Evolutionary conservation across 1,284 basidiomycete species (phyloP), one percentile per base, ranked within the genome.

Genomic region (Trichosporon coremiiforme): DNA sequence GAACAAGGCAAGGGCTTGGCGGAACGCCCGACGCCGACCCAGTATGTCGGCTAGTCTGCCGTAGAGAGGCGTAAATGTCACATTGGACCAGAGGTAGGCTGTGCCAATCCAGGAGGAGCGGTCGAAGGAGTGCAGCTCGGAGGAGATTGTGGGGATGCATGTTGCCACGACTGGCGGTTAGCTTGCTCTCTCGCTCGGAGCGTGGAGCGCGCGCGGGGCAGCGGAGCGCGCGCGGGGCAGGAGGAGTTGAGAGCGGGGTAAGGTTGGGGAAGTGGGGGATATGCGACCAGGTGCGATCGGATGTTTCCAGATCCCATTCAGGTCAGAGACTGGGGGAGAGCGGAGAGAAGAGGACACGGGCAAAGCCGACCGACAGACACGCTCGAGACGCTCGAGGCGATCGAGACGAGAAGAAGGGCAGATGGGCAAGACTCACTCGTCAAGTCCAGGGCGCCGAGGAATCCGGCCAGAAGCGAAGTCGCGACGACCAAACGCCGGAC

Each of bases 21-120:
- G 62, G 63, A 75, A 75, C 33, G 77, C 73, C 1, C 60, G 29
- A 2, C 75, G 69, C 12, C 75, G 71, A 20, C 77, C 77, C n/a
- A 78, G 65, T 35, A 75, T 66, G 64, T 78, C 76, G 47, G 71
- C 70, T 12, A 78, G 69, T 8, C 76, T 73, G 13, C 76, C 77
- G 50, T 78, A 78, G 3, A 78, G 64, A 0, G 77, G 77, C 12
- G 77, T 77, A 31, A 78, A 78, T 0, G 76, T 75, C 17, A 77
- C 74, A 60, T 70, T 76, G 66, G 70, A 71, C 74, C 74, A 76
- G 22, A 78, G 72, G 69, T 77, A 78, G 0, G 77, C 74, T 9
- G 77, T 78, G 10, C 77, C 77, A 33, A 77, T 78, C 77, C 77
- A 78, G 0, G 75, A 71, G 69, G 75, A 75, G 62, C 71, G 72